A percentile compares a stretch with the other conserved stretches of the same genome.
These are phyloP conservation scores for Teratosphaeria zuluensis DNA, from an alignment of 2,329 filamentous ascomycete species.

Conservation along the genomic window DNA sequence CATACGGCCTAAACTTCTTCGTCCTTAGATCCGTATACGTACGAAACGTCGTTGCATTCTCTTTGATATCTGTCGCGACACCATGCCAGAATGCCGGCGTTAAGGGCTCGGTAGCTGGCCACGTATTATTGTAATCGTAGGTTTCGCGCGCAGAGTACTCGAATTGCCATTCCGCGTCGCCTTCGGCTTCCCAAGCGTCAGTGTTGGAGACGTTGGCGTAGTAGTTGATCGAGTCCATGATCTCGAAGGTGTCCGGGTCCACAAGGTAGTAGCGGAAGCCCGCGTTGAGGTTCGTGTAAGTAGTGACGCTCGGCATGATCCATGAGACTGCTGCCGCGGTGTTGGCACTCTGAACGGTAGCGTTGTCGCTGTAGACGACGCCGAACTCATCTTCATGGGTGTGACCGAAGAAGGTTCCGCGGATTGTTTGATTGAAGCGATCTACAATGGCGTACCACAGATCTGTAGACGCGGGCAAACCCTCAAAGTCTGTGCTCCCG, in stretches of 20 bases:
- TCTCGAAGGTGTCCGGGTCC: slow-evolving; percentile 47
- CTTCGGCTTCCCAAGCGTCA: slow-evolving; percentile 11
- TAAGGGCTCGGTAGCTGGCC: slow-evolving; percentile 25
- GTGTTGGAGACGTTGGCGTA: slow-evolving; percentile 38
- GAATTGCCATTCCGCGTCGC: slow-evolving; percentile 41
- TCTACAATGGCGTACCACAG: slow-evolving; percentile 28
- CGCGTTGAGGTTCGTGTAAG: slow-evolving; percentile 43
- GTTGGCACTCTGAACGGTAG: slow-evolving; percentile 26
- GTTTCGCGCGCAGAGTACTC: slow-evolving; percentile 48
- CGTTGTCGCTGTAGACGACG: slow-evolving; percentile 44
- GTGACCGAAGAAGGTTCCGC: slow-evolving; percentile 47
- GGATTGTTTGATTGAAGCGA: slow-evolving; percentile 45
- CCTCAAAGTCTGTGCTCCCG: slow-evolving; percentile 29
- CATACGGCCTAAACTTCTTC: background rate
- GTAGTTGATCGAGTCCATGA: slow-evolving; percentile 47
- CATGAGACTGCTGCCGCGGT: slow-evolving; percentile 45
- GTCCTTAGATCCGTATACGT: slow-evolving; percentile 24
- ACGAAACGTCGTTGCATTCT: slow-evolving; percentile 35
- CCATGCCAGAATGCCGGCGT: slow-evolving; percentile 52
- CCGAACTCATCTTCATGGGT: slow-evolving; percentile 50
- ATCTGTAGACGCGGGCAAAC: slow-evolving; percentile 39
- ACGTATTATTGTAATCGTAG: slow-evolving; percentile 38
- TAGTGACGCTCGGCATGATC: slow-evolving; percentile 46
- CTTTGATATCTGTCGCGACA: slow-evolving; percentile 42
- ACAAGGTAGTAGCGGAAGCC: slow-evolving; percentile 51